Base-by-base conservation (phyloP, 148 eudicot species). In the Camellia granthamiana region DNA sequence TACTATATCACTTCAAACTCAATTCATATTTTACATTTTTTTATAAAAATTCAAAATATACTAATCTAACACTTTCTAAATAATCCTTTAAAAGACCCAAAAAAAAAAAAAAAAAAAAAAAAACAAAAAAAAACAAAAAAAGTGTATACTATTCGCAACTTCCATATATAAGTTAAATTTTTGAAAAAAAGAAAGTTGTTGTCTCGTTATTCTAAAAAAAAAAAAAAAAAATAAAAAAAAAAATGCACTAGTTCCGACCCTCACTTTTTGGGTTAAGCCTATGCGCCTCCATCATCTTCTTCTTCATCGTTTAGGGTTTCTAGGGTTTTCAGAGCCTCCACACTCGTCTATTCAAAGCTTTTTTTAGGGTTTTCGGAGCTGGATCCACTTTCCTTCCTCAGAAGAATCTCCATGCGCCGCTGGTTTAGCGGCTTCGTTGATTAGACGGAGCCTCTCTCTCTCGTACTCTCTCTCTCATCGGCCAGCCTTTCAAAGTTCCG, bases 381-480 rank as follows among this genome's bases (percentile, higher is more conserved):
- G 91, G 91, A 86, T 87, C 83, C 67, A 13, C 84, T 78, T 15
- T 77, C 82, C 21, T 80, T 77, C 15, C 69, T 76, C 78, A 75
- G 71, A 42, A 10, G 21, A 69, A 77, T 88, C 77, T 79, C 85
- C 51, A 85, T 85, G 86, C 86, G 85, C 81, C 84, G 90, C 74
- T 84, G 80, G 83, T 88, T 85, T 75, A 85, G 82, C 68, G 89
- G 87, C 63, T 90, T 88, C 80, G 91, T 84, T 62, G 91, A 88
- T 88, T 90, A 76, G 84, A 15, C 9, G 30, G 30, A 55, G 43
- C 47, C 71, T 42, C 21, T 7, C n/a, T 47, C 21, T 77, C 14
- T 30, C 71, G 64, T 30, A 30, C 72, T 65, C 2, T 3, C 78
- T 49, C 46, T 23, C 19, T 30, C 72, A 3, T 52, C 61, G 51